Conservation (phyloP, 345 rosid genomes). For the Diplotaxis tenuifolia region DNA sequence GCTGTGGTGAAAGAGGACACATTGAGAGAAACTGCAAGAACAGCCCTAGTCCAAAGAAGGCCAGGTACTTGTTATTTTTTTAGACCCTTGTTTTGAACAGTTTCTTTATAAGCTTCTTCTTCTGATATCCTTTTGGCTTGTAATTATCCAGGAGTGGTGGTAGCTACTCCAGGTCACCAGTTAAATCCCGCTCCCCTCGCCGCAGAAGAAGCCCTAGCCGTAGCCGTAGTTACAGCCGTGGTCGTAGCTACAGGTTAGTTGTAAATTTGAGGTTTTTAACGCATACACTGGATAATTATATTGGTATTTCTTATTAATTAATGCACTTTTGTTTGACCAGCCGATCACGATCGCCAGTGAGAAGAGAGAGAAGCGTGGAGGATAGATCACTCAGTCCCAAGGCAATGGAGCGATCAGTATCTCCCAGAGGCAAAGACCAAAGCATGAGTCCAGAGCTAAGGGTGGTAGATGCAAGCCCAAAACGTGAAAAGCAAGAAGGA, state of each 20-base stretch:
- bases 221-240: constrained; percentile 83
- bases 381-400: constrained; percentile 49
- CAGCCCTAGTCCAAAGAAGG: constrained; percentile 67
- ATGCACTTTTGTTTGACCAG: constrained; percentile 32
- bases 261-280: background rate
- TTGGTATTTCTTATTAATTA: background rate
- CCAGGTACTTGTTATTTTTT: constrained; percentile 40
- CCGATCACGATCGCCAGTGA: constrained; percentile 69
- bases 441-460: constrained; percentile 51
- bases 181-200: constrained; percentile 53
- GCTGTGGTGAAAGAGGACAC: constrained; percentile 96
- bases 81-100: background rate
- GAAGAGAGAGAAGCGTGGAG: constrained; percentile 48
- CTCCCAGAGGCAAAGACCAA: constrained; percentile 55
- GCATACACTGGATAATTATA: background rate
- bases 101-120: background rate
- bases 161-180: constrained; percentile 74
- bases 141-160: constrained; percentile 47
- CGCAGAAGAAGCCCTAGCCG: constrained; percentile 68
- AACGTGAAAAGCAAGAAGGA: constrained; percentile 39
- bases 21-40: constrained; percentile 91
- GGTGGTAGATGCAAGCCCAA: constrained; percentile 38
- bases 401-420: constrained; percentile 32
- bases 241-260: constrained; percentile 72
- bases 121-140: constrained; percentile 16